Base-by-base conservation (phyloP, 2,329 filamentous ascomycete species). In the Fusarium ambrosium region DNA sequence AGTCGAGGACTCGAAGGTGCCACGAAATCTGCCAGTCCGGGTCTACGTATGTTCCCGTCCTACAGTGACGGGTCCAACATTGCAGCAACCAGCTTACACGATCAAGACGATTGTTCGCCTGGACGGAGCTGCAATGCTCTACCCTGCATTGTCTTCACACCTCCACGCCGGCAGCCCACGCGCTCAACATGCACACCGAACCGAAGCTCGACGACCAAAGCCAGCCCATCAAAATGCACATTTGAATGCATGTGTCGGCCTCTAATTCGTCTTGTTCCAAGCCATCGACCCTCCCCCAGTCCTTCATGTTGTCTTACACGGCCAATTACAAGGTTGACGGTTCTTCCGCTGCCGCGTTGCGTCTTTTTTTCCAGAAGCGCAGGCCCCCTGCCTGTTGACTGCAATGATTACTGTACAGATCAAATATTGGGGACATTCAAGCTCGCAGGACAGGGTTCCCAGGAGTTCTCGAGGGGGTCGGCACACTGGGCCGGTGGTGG, bases 211-310 rank as follows among this genome's bases (percentile, higher is more conserved):
- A 67, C 68, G 60, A 68, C 64, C 59, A 68, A 70, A 70, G 53
- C 51, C 45, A 69, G 66, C 68, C 68, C 73, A 77, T 77, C 76
- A 39, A 68, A 72, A 71, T 75, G 69, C 69, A 68, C 64, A 62
- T 56, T 64, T 59, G 68, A 64, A 61, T 75, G 67, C 66, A 73
- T 79, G 77, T 79, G 75, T 76, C 69, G 71, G 65, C 32, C 66
- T 71, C 66, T 64, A 62, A 76, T 79, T 79, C 74, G 74, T 55
- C 56, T 62, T 70, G 24, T 27, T 60, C 64, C 22, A 32, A 58
- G 66, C 37, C 62, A 43, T 69, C 66, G 36, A 41, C 67, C 66
- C 72, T 69, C 68, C 62, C 68, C 66, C n/a, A 62, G 56, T 59
- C 59, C 34, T n/a, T 55, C 51, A 68, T 66, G 63, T 43, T 64